phyloP scores from a whole-genome alignment of 176 grass and related monocot genomes.

The Juncus effusus region DNA sequence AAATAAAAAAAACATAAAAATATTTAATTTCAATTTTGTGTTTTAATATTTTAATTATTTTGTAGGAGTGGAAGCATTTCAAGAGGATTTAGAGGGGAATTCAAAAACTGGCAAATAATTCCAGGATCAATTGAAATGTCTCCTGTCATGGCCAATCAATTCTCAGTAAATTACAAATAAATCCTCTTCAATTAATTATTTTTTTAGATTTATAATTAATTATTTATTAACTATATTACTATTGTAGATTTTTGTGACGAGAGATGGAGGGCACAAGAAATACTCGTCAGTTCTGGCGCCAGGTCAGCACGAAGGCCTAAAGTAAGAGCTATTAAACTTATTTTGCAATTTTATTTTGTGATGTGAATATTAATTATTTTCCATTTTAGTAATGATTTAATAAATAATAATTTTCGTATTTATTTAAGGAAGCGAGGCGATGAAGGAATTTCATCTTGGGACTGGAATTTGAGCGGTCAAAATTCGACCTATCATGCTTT shows the following conservation, averaged over 20 bases:
- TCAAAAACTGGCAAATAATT: constrained; percentile 89
- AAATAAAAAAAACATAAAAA: constrained; percentile 14
- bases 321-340: constrained; percentile 42
- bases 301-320: constrained; percentile 71
- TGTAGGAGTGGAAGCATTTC: constrained; percentile 85
- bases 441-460: constrained; percentile 89
- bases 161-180: constrained; percentile 56
- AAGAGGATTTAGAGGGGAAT: constrained; percentile 97
- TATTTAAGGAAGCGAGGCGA: constrained; percentile 66
- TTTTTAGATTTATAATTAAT: neutral
- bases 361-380: constrained; percentile 8
- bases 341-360: constrained; percentile 24
- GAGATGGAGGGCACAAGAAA: constrained; percentile 81
- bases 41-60: constrained; percentile 27
- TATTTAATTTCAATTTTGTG: constrained; percentile 23
- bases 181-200: too few species aligned
- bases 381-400: constrained; percentile 8
- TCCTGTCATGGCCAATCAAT: constrained; percentile 96
- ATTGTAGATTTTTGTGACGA: constrained; percentile 73
- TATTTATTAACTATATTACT: constrained; percentile 3
- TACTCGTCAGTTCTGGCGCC: constrained; percentile 87
- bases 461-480: constrained; percentile 90
- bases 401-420: neutral
- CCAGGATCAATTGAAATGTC: constrained; percentile 84
- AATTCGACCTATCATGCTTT: constrained; percentile 96